Evolutionary conservation across 495 filamentous ascomycete genomes (phyloP).

Genomic region (Penicillium goetzii): DNA sequence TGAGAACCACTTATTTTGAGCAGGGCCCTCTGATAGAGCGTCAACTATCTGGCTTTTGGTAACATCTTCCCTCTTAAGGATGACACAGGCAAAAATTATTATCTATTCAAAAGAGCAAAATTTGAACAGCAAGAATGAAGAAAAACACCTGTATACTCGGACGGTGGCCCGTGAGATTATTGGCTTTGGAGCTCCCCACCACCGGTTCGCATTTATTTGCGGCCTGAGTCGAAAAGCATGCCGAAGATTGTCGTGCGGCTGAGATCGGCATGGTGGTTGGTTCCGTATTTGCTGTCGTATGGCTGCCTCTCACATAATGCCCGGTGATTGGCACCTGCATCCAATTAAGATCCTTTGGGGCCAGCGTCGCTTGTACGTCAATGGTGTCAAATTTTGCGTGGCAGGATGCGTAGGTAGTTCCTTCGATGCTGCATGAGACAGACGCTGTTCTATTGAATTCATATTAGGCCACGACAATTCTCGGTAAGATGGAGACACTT

Average conservation of each 20-base stretch:
- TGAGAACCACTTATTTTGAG: too few species aligned
- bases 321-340: constrained; percentile 6
- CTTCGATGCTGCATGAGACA: constrained; percentile 5
- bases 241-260: background rate
- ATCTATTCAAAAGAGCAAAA: too few species aligned
- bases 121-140: too few species aligned
- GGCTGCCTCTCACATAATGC: background rate
- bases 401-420: constrained; percentile 7
- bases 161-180: too few species aligned
- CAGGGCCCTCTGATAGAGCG: too few species aligned
- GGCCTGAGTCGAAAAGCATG: too few species aligned
- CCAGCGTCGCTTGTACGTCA: constrained; percentile 5
- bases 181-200: too few species aligned
- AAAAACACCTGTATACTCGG: too few species aligned
- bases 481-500: background rate
- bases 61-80: too few species aligned
- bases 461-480: background rate
- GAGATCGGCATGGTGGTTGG: background rate
- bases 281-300: constrained; percentile 1
- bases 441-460: constrained; percentile 3
- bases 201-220: too few species aligned
- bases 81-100: background rate
- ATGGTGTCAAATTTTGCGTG: constrained; percentile 4
- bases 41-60: too few species aligned
- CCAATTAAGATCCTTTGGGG: constrained; percentile 10